Percentiles rank a stretch among this genome's conserved stretches.
phyloP scores from a whole-genome alignment of 345 rosid species.

The Eucalyptus victrix region DNA sequence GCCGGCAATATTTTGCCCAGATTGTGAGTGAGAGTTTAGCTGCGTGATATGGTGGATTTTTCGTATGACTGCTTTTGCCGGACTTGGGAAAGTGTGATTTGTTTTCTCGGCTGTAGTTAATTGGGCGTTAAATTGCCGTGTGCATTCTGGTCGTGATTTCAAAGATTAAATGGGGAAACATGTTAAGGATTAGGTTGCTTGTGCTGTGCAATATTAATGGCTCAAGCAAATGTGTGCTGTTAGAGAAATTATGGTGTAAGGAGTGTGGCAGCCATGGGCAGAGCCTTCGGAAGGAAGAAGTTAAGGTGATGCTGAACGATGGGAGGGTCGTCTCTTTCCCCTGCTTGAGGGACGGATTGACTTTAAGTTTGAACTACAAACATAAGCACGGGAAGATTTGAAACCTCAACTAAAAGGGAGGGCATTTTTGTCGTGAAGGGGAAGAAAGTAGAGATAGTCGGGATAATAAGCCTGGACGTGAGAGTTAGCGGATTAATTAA shows the following conservation, averaged over 20 bases:
- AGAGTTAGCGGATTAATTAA: background rate
- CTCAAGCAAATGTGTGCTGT: background rate
- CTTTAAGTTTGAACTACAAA: background rate
- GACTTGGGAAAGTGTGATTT: background rate
- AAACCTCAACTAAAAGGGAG: background rate
- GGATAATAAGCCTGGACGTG: background rate
- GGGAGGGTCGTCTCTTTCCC: background rate
- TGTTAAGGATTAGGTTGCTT: background rate
- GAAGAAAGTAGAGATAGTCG: background rate
- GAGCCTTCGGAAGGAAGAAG: background rate
- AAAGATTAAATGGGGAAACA: background rate
- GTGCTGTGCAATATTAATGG: background rate
- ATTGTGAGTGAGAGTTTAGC: slow-evolving; percentile 40
- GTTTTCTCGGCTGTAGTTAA: background rate
- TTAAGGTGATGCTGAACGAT: background rate
- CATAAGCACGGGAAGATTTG: background rate
- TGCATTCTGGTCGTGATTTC: background rate
- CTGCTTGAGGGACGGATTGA: background rate
- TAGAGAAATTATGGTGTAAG: background rate
- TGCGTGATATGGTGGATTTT: background rate
- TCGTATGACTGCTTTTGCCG: background rate
- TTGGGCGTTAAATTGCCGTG: background rate
- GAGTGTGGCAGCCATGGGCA: background rate
- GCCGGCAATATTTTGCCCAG: slow-evolving; percentile 98
- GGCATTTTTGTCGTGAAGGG: background rate